Evolutionary conservation across 306 rosid species (phyloP), one percentile per base, ranked within the genome.

Genomic region (Clitoria ternatea): DNA sequence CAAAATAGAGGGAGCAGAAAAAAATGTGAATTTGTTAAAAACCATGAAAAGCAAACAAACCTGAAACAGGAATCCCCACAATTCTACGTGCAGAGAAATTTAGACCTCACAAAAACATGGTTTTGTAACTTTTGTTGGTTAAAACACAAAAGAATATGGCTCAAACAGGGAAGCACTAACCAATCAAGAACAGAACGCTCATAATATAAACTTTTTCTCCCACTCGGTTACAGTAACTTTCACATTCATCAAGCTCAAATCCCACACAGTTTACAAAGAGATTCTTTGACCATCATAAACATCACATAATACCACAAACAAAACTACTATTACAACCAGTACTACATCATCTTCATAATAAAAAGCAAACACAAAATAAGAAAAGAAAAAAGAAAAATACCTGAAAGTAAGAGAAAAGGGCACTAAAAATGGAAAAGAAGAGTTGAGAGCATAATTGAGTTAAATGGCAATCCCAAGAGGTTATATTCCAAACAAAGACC

Each of bases 391-490:
- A 67, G 14, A 29, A 24, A 48, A 61, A 29, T 73, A 77, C 79
- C 71, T 68, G 56, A 70, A 71, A 33, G 67, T 4, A 20, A 36
- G 63, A 56, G 63, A 56, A 2, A 56, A 4, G 14, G 48, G 8
- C 6, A 55, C 50, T 42, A 7, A 26, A 37, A 37, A 13, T 6
- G 0, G 57, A 66, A 64, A 63, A 15, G 56, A 19, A 47, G 59
- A 15, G 22, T 26, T 45, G 12, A 9, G 72, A 66, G 4, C 56
- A 66, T 39, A 23, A 68, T 30, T 12, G 14, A 83, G 91, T 88
- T 85, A 82, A 85, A 88, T 81, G 77, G 65, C 55, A 82, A 83
- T 81, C 80, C 87, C 84, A 70, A 88, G 85, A 85, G 53, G 73
- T 76, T 72, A 33, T 70, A 56, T 57, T 73, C 72, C 54, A 88